Conservation (phyloP, 2,329 filamentous ascomycete genomes). For the Cercospora sesami region DNA sequence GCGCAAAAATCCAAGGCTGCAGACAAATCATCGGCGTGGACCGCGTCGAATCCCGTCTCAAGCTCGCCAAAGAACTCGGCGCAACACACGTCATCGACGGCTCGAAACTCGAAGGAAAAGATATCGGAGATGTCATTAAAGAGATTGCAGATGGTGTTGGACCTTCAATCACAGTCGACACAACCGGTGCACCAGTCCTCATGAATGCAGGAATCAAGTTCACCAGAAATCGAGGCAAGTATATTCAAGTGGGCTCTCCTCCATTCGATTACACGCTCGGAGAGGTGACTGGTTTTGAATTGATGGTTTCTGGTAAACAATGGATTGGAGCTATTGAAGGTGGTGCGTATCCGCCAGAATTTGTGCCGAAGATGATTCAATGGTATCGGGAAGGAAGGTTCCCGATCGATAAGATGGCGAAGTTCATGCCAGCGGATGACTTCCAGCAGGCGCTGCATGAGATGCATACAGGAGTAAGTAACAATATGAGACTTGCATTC, state of each 20-base stretch:
- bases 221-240: constrained; percentile 49
- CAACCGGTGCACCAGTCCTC: constrained; percentile 49
- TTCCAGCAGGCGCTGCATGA: constrained; percentile 45
- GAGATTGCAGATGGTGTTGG: constrained; percentile 44
- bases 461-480: constrained; percentile 40
- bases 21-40: constrained; percentile 47
- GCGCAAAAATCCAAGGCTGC: constrained; percentile 47
- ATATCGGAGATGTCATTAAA: constrained; percentile 40
- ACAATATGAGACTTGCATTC: too few species aligned
- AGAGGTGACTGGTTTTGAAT: constrained; percentile 46
- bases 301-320: constrained; percentile 52
- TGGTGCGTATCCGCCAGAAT: constrained; percentile 46
- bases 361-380: constrained; percentile 51
- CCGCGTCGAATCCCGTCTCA: constrained; percentile 40
- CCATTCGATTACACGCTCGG: constrained; percentile 46
- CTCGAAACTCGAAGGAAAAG: constrained; percentile 38
- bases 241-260: constrained; percentile 54
- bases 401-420: constrained; percentile 50
- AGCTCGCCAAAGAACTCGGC: constrained; percentile 45
- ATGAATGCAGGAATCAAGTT: constrained; percentile 47
- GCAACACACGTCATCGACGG: constrained; percentile 45
- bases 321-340: constrained; percentile 54
- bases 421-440: constrained; percentile 47
- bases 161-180: constrained; percentile 52
- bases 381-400: constrained; percentile 53